These are phyloP conservation scores for Maudiozyma saulgeensis DNA, from an alignment of 805 yeast genomes.

Conservation along the genomic window DNA sequence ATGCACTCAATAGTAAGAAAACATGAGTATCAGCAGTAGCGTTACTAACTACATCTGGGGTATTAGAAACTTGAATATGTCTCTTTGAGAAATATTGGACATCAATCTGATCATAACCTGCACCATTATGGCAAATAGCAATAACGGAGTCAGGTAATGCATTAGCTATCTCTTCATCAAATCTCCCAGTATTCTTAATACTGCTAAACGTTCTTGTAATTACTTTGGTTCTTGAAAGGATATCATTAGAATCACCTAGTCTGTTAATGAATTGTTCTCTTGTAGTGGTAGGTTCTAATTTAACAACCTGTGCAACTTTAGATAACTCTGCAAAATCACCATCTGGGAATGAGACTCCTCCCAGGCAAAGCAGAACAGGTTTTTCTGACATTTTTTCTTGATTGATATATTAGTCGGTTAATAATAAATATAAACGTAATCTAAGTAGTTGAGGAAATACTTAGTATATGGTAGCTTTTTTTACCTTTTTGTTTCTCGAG, in stretches of 20 bases:
- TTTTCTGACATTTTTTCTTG: conserved; percentile 19
- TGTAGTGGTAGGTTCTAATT: conserved; percentile 32
- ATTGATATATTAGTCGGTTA: background rate
- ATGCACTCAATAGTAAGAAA: conserved; percentile 49
- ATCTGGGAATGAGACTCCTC: conserved; percentile 49
- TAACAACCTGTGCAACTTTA: conserved; percentile 39
- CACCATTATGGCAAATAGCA: conserved; percentile 55
- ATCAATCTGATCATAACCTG: conserved; percentile 70
- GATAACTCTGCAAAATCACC: conserved; percentile 54
- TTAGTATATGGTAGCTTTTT: too few species aligned
- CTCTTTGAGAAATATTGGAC: conserved; percentile 40
- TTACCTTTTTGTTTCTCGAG: too few species aligned
- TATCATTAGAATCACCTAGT: conserved; percentile 25
- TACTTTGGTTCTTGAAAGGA: conserved; percentile 27
- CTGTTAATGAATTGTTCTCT: conserved; percentile 29
- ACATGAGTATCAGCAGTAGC: conserved; percentile 70
- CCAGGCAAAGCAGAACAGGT: conserved; percentile 59
- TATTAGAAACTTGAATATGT: conserved; percentile 56
- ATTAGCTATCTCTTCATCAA: conserved; percentile 50
- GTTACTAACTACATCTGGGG: conserved; percentile 55
- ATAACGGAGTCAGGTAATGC: conserved; percentile 46
- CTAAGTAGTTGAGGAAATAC: too few species aligned
- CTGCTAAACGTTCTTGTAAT: conserved; percentile 47
- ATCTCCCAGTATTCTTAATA: conserved; percentile 46
- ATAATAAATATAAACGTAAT: background rate